phyloP scores from a whole-genome alignment of 2,329 filamentous ascomycete genomes.

The Claviceps lovelessii region DNA sequence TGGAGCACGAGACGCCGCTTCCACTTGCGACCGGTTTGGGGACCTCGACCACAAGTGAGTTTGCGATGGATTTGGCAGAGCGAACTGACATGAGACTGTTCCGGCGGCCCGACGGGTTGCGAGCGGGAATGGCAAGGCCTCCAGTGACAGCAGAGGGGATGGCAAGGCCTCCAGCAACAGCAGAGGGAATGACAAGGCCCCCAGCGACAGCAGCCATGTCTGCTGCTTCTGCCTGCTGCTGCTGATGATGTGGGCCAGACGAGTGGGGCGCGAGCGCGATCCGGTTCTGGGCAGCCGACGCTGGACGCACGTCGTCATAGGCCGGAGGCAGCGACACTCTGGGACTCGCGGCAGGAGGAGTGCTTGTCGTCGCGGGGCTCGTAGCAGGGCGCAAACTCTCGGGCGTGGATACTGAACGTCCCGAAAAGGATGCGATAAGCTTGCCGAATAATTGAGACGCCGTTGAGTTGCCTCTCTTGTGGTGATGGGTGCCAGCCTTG shows the following conservation, averaged over 20 bases:
- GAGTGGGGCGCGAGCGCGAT: conserved; percentile 2
- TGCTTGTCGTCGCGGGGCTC: neutral
- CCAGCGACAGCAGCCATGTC: conserved; percentile 11
- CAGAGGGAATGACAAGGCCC: conserved; percentile 10
- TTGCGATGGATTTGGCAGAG: conserved; percentile 35
- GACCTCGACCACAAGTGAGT: conserved; percentile 37
- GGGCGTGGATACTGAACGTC: conserved; percentile 1
- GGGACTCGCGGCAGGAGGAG: conserved; percentile 4
- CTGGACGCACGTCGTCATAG: conserved; percentile 17
- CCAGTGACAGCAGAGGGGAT: conserved; percentile 9
- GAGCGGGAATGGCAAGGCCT: conserved; percentile 9
- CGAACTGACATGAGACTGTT: conserved; percentile 38
- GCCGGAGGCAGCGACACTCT: conserved; percentile 12
- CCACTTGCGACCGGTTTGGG: conserved; percentile 67
- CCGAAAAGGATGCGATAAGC: conserved; percentile 7
- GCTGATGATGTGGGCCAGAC: neutral
- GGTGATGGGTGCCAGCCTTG: neutral
- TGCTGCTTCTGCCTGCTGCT: conserved; percentile 1
- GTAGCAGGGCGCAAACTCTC: neutral
- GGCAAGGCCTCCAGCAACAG: conserved; percentile 9
- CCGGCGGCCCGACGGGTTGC: conserved; percentile 22
- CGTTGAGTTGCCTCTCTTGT: neutral
- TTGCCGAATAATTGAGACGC: conserved; percentile 6
- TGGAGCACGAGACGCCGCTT: conserved; percentile 60
- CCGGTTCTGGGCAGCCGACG: conserved; percentile 6